Evolutionary conservation across 2,329 filamentous ascomycete genomes (phyloP).

Genomic region (Fusarium ambrosium): DNA sequence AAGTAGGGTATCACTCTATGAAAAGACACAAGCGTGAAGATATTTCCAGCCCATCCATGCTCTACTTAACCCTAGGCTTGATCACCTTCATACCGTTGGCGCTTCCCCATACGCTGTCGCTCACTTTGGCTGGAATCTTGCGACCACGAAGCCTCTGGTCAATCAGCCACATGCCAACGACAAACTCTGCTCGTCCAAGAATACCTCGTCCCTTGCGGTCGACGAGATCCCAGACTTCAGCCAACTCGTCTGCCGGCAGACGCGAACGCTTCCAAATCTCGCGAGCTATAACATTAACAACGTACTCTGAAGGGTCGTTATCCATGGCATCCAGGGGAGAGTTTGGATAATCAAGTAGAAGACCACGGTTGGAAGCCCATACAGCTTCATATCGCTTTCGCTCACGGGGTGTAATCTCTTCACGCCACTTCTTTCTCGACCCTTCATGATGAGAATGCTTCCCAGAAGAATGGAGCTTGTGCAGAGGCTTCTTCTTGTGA

Average conservation of each 20-base stretch:
- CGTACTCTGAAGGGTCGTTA: conserved; percentile 60
- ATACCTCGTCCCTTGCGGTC: conserved; percentile 68
- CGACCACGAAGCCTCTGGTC: conserved; percentile 84
- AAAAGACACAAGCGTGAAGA: conserved; percentile 19
- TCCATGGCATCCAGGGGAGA: conserved; percentile 34
- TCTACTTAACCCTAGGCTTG: conserved; percentile 48
- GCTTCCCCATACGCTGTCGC: conserved; percentile 82
- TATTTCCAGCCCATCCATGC: conserved; percentile 7
- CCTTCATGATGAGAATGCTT: conserved; percentile 85
- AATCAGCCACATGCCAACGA: conserved; percentile 86
- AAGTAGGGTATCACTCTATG: conserved; percentile 47
- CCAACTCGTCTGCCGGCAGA: conserved; percentile 75
- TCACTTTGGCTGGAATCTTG: conserved; percentile 80
- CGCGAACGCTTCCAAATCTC: conserved; percentile 83
- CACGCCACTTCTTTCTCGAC: conserved; percentile 80
- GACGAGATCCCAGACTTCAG: conserved; percentile 83
- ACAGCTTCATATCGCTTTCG: conserved; percentile 86
- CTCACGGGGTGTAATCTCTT: conserved; percentile 78
- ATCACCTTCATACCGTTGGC: conserved; percentile 63
- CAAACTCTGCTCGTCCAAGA: conserved; percentile 78
- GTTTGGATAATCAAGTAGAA: conserved; percentile 56
- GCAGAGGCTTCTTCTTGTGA: conserved; percentile 61
- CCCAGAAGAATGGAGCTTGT: conserved; percentile 63
- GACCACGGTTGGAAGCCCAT: conserved; percentile 84
- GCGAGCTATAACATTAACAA: conserved; percentile 76